These are phyloP conservation scores for Fraxinus latifolia DNA, from an alignment of 305 asterid genomes.

Conservation along the genomic window DNA sequence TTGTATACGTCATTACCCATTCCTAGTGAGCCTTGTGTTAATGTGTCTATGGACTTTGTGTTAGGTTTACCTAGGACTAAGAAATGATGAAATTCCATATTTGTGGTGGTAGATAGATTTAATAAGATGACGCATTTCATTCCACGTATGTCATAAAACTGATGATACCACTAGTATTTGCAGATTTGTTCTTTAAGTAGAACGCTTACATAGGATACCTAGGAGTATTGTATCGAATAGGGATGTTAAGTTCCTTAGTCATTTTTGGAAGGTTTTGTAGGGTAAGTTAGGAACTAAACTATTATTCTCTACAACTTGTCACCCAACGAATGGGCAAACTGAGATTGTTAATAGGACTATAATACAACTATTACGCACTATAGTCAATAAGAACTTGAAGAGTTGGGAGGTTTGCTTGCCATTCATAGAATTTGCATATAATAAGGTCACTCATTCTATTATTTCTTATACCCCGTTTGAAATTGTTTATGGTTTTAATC, in stretches of 20 bases:
- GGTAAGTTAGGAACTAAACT: neutral
- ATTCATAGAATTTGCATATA: neutral
- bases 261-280: neutral
- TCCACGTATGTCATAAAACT: neutral
- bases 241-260: neutral
- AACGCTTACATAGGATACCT: neutral
- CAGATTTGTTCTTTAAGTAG: neutral
- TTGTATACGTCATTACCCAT: neutral
- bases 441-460: neutral
- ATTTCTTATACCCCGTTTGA: neutral
- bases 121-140: neutral
- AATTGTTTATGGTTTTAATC: neutral
- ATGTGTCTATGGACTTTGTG: neutral
- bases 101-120: neutral
- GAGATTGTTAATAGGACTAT: neutral
- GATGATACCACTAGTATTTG: neutral
- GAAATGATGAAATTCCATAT: too few species aligned
- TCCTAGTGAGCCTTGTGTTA: neutral
- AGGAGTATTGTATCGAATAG: neutral
- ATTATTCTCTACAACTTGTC: neutral
- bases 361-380: neutral
- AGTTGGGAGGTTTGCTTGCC: neutral
- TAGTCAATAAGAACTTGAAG: neutral
- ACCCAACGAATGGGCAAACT: neutral
- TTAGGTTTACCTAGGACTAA: too few species aligned